Evolutionary conservation across 2,329 filamentous ascomycete genomes (phyloP).

Genomic region (Fusarium sp.): DNA sequence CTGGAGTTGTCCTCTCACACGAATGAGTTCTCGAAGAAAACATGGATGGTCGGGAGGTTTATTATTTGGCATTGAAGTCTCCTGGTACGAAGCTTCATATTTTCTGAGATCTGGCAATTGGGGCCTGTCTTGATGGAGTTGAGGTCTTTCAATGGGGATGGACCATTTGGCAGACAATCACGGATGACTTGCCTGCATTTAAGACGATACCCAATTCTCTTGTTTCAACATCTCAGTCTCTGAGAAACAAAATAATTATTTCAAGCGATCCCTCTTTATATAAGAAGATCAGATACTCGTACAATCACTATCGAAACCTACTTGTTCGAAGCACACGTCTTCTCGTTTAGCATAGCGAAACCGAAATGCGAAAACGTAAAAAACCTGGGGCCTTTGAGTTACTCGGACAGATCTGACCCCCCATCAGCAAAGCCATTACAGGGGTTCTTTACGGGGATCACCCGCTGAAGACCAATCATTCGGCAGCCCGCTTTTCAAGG

Average conservation of each 20-base stretch:
- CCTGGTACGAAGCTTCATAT: fast-evolving
- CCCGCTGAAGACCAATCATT: neutral
- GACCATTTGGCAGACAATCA: neutral
- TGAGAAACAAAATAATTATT: neutral
- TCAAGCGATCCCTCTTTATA: neutral
- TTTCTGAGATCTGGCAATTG: neutral
- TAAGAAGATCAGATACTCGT: neutral
- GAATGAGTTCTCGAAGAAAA: neutral
- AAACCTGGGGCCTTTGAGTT: slow-evolving; percentile 33
- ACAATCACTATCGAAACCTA: neutral
- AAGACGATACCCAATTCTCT: slow-evolving; percentile 15
- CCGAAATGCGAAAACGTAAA: slow-evolving; percentile 24
- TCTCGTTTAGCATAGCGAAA: slow-evolving; percentile 18
- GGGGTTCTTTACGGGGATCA: neutral
- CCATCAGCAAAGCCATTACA: neutral
- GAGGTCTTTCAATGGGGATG: neutral
- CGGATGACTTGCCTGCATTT: neutral
- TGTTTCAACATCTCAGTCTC: no score
- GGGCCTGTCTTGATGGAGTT: neutral
- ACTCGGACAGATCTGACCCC: slow-evolving; percentile 27
- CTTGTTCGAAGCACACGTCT: neutral
- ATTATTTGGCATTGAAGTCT: neutral
- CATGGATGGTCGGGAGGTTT: neutral
- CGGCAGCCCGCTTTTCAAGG: slow-evolving; percentile 5
- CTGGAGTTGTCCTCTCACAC: fast-evolving